phyloP scores from a whole-genome alignment of 257 asterid species.

The Solanum lycopersicoides region DNA sequence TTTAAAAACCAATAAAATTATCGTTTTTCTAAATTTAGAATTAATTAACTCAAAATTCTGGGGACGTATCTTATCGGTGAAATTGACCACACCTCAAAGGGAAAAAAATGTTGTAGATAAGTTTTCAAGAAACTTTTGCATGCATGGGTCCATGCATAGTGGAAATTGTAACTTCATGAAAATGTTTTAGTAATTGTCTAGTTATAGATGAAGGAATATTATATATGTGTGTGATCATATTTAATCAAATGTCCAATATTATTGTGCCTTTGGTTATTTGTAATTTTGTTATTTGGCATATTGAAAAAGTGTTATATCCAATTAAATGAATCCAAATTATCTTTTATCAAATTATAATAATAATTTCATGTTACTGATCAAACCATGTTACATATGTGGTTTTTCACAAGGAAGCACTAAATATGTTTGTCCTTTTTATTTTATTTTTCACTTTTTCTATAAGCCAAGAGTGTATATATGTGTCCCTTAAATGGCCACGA shows the following conservation, averaged over 20 bases:
- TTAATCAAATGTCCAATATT: neutral
- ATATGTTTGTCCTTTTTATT: neutral
- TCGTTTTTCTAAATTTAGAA: neutral
- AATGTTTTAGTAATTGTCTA: conserved; percentile 20
- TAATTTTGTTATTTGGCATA: neutral
- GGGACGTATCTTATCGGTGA: neutral
- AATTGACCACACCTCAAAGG: neutral
- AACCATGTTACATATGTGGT: neutral
- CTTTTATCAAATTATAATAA: neutral
- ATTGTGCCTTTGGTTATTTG: neutral
- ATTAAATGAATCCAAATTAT: neutral
- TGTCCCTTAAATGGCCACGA: neutral
- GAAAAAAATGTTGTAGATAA: neutral
- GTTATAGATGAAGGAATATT: neutral
- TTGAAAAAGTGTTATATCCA: neutral
- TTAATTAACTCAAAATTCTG: neutral
- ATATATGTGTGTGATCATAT: neutral
- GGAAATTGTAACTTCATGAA: neutral
- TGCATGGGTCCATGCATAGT: conserved; percentile 1
- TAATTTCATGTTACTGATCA: neutral
- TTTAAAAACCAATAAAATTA: neutral
- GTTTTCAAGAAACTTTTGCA: neutral
- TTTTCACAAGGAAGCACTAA: neutral
- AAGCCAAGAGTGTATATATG: neutral
- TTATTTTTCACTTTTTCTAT: neutral